phyloP scores from a whole-genome alignment of 2,329 filamentous ascomycete genomes.

The Trichoderma sp. region DNA sequence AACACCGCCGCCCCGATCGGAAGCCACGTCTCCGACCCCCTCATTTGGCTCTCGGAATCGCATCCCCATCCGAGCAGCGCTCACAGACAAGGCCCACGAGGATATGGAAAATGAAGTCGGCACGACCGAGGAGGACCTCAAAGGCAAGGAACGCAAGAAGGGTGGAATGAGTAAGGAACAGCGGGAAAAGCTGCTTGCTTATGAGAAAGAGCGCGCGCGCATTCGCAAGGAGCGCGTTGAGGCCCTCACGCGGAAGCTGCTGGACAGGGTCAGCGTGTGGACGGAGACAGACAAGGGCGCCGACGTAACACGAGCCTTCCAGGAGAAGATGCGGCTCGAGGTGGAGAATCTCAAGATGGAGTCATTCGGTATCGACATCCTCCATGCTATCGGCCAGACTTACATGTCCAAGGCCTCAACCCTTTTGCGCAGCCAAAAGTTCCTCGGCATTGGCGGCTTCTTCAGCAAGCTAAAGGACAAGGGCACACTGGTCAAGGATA shows the following conservation, averaged over 20 bases:
- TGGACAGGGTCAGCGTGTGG: conserved; percentile 90
- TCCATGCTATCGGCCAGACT: conserved; percentile 89
- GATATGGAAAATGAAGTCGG: conserved; percentile 62
- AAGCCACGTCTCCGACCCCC: conserved; percentile 41
- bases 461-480: conserved; percentile 94
- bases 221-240: conserved; percentile 88
- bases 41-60: conserved; percentile 44
- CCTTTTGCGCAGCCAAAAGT: conserved; percentile 92
- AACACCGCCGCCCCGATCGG: conserved; percentile 34
- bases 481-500: conserved; percentile 94
- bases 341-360: conserved; percentile 99
- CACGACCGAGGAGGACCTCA: conserved; percentile 53
- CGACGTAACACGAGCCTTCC: conserved; percentile 85
- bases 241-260: conserved; percentile 77
- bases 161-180: conserved; percentile 85
- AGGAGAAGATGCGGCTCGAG: conserved; percentile 90
- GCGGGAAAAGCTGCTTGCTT: conserved; percentile 83
- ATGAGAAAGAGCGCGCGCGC: conserved; percentile 79
- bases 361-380: conserved; percentile 92
- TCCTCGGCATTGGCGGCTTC: conserved; percentile 93
- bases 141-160: conserved; percentile 75
- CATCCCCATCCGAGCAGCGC: conserved; percentile 76
- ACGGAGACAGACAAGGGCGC: conserved; percentile 90
- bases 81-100: conserved; percentile 78
- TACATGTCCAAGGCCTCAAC: conserved; percentile 85